Evolutionary conservation across 2,329 filamentous ascomycete species (phyloP).

Genomic region (Xylaria sp.): DNA sequence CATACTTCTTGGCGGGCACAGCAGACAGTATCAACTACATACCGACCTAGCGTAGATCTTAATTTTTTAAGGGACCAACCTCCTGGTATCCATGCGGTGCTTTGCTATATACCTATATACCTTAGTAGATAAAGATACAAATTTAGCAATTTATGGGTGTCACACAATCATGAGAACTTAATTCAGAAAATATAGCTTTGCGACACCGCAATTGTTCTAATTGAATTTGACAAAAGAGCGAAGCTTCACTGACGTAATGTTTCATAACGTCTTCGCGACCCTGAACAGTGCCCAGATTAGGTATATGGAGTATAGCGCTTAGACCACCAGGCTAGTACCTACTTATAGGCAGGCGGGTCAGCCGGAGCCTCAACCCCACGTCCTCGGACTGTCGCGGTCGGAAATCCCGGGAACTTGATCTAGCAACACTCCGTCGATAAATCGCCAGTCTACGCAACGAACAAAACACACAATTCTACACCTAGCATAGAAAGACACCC

Average conservation of each 20-base stretch:
- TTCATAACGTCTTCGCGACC: not conserved
- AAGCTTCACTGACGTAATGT: slow-evolving; percentile 1
- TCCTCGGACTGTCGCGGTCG: slow-evolving; percentile 22
- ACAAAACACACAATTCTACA: not conserved
- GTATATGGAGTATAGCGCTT: slow-evolving; percentile 8
- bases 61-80: not conserved
- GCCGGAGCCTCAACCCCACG: slow-evolving; percentile 29
- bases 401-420: slow-evolving; percentile 20
- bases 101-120: no score
- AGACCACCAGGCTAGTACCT: slow-evolving; percentile 15
- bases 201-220: not conserved
- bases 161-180: no score
- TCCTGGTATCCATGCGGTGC: not conserved
- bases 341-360: slow-evolving; percentile 3
- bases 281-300: not conserved
- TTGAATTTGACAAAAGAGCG: not conserved
- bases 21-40: no score
- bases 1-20: not conserved
- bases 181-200: no score
- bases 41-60: slow-evolving; percentile 1
- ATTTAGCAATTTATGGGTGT: no score
- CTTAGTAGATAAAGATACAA: no score
- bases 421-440: not conserved
- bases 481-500: not conserved
- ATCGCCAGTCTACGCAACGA: slow-evolving; percentile 2